These are phyloP conservation scores for Carallia brachiata DNA, from an alignment of 345 rosid species.

Conservation along the genomic window DNA sequence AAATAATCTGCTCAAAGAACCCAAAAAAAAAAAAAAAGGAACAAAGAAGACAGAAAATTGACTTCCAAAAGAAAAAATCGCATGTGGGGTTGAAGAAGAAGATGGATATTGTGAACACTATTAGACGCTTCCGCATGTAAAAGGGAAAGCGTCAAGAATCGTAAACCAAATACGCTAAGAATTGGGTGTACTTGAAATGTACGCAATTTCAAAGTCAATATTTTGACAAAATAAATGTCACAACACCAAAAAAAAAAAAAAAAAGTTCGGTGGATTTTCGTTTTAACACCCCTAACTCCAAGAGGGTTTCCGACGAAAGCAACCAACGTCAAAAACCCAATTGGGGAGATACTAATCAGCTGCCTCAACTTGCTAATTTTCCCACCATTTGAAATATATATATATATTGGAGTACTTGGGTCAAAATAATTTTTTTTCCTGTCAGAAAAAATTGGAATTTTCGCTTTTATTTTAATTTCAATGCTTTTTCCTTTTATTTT, in stretches of 20 bases:
- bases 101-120: neutral
- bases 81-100: slow-evolving; percentile 23
- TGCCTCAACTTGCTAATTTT: too few species aligned
- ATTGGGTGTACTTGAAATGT: slow-evolving; percentile 31
- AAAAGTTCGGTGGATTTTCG: neutral
- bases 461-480: too few species aligned
- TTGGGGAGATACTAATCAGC: neutral
- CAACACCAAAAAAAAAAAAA: neutral
- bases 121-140: slow-evolving; percentile 13
- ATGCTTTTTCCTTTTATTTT: too few species aligned
- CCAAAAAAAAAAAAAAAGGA: slow-evolving; percentile 11
- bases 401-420: too few species aligned
- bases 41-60: too few species aligned
- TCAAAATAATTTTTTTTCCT: too few species aligned
- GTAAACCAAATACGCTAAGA: slow-evolving; percentile 29
- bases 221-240: slow-evolving; percentile 10
- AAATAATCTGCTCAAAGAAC: slow-evolving; percentile 21
- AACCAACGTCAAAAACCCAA: slow-evolving; percentile 26
- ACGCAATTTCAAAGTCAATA: slow-evolving; percentile 47
- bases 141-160: slow-evolving; percentile 19
- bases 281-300: neutral
- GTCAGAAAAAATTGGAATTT: too few species aligned
- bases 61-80: neutral
- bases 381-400: too few species aligned
- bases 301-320: slow-evolving; percentile 22